A percentile compares a stretch with the other conserved stretches of the same genome.
Evolutionary conservation across 176 grass and related monocot species (phyloP).

Genomic region (Olyra latifolia): DNA sequence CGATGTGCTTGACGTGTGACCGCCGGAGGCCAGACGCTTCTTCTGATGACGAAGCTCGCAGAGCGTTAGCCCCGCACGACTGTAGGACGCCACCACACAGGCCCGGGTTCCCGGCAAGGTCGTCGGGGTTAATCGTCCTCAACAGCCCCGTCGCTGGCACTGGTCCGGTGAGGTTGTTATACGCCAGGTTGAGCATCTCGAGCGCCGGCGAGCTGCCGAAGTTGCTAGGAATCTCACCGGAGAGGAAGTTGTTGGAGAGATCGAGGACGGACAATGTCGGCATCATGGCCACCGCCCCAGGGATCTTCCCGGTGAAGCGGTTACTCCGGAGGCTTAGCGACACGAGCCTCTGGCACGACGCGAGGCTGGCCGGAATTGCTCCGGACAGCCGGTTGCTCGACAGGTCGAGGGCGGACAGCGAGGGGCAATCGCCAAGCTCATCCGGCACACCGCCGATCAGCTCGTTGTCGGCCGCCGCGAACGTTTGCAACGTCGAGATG

Average conservation of each 20-base stretch:
- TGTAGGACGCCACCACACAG: slow-evolving; percentile 74
- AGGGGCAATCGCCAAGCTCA: slow-evolving; percentile 63
- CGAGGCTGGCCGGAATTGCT: slow-evolving; percentile 66
- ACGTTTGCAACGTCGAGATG: slow-evolving; percentile 69
- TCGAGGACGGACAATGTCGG: slow-evolving; percentile 85
- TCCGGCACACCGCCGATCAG: slow-evolving; percentile 68
- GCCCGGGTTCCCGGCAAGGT: slow-evolving; percentile 77
- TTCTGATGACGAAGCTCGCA: slow-evolving; percentile 29
- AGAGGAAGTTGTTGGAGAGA: slow-evolving; percentile 84
- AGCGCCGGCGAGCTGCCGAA: slow-evolving; percentile 89
- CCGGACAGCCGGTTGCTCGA: slow-evolving; percentile 80
- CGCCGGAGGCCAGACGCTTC: slow-evolving; percentile 21
- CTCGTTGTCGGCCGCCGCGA: slow-evolving; percentile 85
- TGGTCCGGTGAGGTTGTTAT: slow-evolving; percentile 87
- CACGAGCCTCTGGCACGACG: slow-evolving; percentile 73
- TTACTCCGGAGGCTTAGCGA: slow-evolving; percentile 77
- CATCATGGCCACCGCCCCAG: slow-evolving; percentile 64
- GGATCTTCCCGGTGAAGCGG: slow-evolving; percentile 71
- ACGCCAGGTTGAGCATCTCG: slow-evolving; percentile 86
- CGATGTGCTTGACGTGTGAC: slow-evolving; percentile 77
- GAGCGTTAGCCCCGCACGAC: slow-evolving; percentile 39
- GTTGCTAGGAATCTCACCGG: slow-evolving; percentile 75
- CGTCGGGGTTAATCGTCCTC: slow-evolving; percentile 82
- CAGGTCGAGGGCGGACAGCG: slow-evolving; percentile 77
- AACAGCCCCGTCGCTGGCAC: slow-evolving; percentile 71